These are phyloP conservation scores for Diacronema lutheri DNA, from an alignment of 78 protist species.

Conservation along the genomic window DNA sequence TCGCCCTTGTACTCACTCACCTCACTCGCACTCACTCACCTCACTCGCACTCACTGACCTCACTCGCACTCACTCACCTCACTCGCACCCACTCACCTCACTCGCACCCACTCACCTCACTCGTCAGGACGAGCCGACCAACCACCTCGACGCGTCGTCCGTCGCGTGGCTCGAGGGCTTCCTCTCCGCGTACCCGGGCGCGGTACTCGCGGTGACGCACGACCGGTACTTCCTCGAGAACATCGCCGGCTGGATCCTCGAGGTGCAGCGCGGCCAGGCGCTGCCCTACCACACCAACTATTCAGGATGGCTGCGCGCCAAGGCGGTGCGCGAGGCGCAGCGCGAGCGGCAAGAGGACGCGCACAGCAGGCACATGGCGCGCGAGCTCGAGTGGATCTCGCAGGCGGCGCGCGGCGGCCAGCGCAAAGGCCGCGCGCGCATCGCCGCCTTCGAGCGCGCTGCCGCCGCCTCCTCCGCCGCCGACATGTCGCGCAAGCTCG, in stretches of 20 bases:
- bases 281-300: conserved; percentile 54
- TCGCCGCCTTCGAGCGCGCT: background rate
- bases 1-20: no score
- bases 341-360: background rate
- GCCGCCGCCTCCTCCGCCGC: background rate
- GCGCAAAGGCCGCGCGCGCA: background rate
- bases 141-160: conserved; percentile 70
- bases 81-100: no score
- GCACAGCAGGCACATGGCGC: background rate
- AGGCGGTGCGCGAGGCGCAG: conserved; percentile 55
- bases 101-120: no score
- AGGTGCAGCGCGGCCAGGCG: conserved; percentile 58
- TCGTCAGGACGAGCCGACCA: conserved; percentile 63
- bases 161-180: conserved; percentile 40
- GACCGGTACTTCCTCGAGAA: conserved; percentile 73
- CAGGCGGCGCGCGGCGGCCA: background rate
- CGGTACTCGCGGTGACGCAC: conserved; percentile 75
- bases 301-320: conserved; percentile 50
- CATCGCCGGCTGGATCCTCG: conserved; percentile 68
- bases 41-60: no score
- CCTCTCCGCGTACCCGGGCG: conserved; percentile 57
- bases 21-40: no score
- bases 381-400: conserved; percentile 4
- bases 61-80: no score
- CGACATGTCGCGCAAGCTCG: no score